Percentiles rank a stretch among this genome's conserved stretches.
Conservation (phyloP, 1,284 basidiomycete species). For the Pseudozyma pruni region DNA sequence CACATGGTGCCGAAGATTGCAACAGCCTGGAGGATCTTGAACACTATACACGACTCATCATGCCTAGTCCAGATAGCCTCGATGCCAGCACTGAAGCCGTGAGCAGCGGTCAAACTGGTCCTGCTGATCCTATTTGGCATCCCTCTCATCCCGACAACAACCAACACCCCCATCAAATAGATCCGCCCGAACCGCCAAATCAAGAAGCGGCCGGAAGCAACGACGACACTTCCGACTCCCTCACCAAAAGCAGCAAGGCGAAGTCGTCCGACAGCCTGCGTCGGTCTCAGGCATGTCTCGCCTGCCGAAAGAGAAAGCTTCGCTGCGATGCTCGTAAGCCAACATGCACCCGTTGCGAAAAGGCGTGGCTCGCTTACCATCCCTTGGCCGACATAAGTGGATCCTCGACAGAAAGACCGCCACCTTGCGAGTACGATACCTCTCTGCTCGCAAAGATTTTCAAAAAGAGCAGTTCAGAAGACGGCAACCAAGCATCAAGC, state of each 20-base stretch:
- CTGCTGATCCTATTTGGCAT: background rate
- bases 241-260: slow-evolving; percentile 2
- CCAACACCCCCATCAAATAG: background rate
- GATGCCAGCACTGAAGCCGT: background rate
- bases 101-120: slow-evolving; percentile 3
- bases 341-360: slow-evolving; percentile 36
- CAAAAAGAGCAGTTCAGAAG: slow-evolving; percentile 11
- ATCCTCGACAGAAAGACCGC: background rate
- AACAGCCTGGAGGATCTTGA: background rate
- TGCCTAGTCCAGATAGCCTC: slow-evolving; percentile 11
- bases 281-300: slow-evolving; percentile 36
- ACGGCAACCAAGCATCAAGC: background rate
- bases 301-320: slow-evolving; percentile 38
- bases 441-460: slow-evolving; percentile 37
- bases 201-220: slow-evolving; percentile 1
- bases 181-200: background rate
- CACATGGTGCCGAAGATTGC: background rate
- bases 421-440: slow-evolving; percentile 38
- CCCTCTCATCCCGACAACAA: background rate
- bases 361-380: slow-evolving; percentile 34
- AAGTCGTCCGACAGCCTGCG: slow-evolving; percentile 27
- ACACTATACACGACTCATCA: too few relatives aligned
- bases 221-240: slow-evolving; percentile 4
- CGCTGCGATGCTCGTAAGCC: slow-evolving; percentile 43
- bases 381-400: background rate